Base-by-base conservation (phyloP, 129 eudicot species). In the Centaurea solstitialis region DNA sequence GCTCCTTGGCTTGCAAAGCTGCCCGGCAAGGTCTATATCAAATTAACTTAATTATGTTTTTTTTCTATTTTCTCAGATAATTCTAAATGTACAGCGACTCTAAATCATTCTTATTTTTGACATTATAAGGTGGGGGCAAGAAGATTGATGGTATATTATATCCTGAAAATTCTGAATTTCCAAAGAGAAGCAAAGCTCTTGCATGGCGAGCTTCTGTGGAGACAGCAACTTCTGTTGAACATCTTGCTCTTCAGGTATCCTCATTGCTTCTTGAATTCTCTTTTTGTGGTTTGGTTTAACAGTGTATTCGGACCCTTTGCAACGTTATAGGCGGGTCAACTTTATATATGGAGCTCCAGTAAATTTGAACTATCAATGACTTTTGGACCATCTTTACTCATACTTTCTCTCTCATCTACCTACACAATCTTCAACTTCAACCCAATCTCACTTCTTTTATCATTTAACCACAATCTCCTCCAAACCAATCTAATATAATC, bases 141-240 rank as follows among this genome's bases (percentile, higher is more conserved):
- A 95, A 90, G 92, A 91, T 95, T 75, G 92, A 94, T 57, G 94
- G 89, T 66, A 68, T 95, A 70, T 62, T 86, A 73, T 95, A 95
- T 79, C 94, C 94, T 53, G 99, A 95, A 7, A 80, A 82, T 86
- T 89, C 94, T 50, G 98, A 95, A 22, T 85, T 70, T 80, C 90
- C 90, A n/a, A 92, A 88, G 89, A 84, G 99, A 85, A 89, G 79
- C 79, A 95, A 84, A 77, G 83, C 57, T 70, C 75, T 72, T 84
- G 89, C 84, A 47, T 95, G 99, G 99, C 85, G 90, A 78, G 98
- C 97, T 79, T 81, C 94, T 50, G 97, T 95, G 30, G 94, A 95
- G 84, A 70, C 92, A 47, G 91, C 99, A 70, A 85, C 75, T 61
- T 91, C 85, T 23, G 94, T 89, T 47, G 92, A 91, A 73, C 98